Percentiles rank a stretch among this genome's conserved stretches.
Evolutionary conservation across 805 yeast species (phyloP).

Genomic region (Ogataea populi-albae): DNA sequence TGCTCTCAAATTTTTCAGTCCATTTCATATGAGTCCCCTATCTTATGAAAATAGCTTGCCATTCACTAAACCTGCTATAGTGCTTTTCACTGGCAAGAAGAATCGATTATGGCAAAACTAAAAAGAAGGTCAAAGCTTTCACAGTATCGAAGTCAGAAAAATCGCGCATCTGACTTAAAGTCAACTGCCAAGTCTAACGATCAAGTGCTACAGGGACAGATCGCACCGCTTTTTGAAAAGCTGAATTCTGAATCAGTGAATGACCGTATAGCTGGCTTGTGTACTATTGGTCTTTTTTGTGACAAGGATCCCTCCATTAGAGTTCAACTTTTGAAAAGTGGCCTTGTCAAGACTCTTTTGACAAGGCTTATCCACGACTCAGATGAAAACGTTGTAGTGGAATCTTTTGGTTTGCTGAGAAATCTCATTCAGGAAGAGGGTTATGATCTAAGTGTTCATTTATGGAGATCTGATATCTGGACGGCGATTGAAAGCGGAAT

Average conservation of each 20-base stretch:
- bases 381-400: conserved; percentile 74
- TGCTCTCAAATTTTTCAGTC: no score
- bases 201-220: conserved; percentile 32
- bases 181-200: background rate
- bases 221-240: conserved; percentile 66
- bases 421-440: conserved; percentile 86
- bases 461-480: conserved; percentile 83
- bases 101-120: conserved; percentile 68
- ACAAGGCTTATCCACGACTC: conserved; percentile 64
- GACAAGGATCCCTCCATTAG: conserved; percentile 64
- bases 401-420: conserved; percentile 76
- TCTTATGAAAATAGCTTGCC: no score
- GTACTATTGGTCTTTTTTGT: conserved; percentile 66
- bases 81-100: no score
- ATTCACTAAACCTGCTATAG: no score
- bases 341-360: conserved; percentile 59
- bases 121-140: conserved; percentile 62
- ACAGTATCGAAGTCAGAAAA: conserved; percentile 23
- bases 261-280: conserved; percentile 75
- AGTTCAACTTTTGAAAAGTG: conserved; percentile 63
- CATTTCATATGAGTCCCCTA: no score
- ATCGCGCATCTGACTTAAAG: conserved; percentile 7
- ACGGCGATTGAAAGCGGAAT: conserved; percentile 51
- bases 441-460: conserved; percentile 67
- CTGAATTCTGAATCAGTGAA: conserved; percentile 60